Base-by-base conservation (phyloP, 192 early-diverging fungal genomes). In the Borealophlyctis nickersoniae region DNA sequence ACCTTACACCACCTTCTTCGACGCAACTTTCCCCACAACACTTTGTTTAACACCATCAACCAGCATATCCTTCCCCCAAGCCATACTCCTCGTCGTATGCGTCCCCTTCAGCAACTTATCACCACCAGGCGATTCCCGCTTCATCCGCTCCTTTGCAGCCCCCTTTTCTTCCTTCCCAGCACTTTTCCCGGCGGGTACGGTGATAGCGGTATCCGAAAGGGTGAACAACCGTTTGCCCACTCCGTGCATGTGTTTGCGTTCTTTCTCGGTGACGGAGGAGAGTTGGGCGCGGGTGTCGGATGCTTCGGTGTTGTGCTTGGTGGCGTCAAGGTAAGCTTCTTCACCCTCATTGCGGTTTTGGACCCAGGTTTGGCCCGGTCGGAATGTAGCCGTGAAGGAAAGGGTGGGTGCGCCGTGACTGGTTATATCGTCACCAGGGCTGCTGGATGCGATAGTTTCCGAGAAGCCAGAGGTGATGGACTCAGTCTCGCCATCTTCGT, bases 11-110 rank as follows among this genome's bases (percentile, higher is more conserved):
- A n/a, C n/a, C n/a, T n/a, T n/a, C n/a, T n/a, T n/a, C n/a, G n/a
- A n/a, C n/a, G n/a, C n/a, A n/a, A n/a, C n/a, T n/a, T n/a, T n/a
- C n/a, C n/a, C n/a, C n/a, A n/a, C n/a, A n/a, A n/a, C n/a, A n/a
- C n/a, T n/a, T n/a, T n/a, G n/a, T n/a, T 70, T 70, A 4, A 64
- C 49, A 0, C 68, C 68, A 24, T 64, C 68, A 22, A 70, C 24
- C 53, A 70, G 23, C 14, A 52, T 56, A 56, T 70, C 68, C 50
- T 70, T 70, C 22, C 68, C 58, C 68, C 68, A 70, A 52, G 62
- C 61, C 54, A 70, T 27, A 0, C 56, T 64, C 54, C 68, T 4
- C 24, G 54, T 62, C 28, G 56, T 26, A 29, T 70, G 62, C 36
- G 39, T 70, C 9, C 61, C 61, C 19, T 53, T 30, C 52, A 63